These are phyloP conservation scores for Jatropha multifida DNA, from an alignment of 441 rosid species.

Conservation along the genomic window DNA sequence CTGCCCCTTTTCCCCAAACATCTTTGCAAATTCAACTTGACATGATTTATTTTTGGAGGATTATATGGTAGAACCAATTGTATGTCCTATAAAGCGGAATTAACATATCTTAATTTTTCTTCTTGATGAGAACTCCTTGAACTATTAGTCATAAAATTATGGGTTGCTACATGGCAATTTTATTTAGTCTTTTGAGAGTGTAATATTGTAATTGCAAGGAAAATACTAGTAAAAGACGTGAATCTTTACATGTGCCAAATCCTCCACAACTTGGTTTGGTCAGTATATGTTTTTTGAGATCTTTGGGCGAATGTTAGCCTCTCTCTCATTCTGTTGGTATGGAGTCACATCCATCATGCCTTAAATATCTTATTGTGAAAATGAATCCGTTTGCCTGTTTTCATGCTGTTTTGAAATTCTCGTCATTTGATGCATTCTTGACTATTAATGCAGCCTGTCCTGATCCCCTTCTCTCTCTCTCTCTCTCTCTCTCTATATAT, in stretches of 20 bases:
- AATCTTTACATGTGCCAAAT: neutral
- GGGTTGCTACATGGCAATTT: neutral
- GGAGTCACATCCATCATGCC: neutral
- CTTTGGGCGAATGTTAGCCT: neutral
- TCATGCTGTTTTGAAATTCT: neutral
- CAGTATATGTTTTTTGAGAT: neutral
- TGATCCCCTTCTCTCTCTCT: no score
- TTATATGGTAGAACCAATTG: neutral
- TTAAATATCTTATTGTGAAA: neutral
- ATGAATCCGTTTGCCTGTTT: neutral
- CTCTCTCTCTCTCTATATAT: no score
- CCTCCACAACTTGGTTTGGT: neutral
- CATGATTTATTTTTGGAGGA: slow-evolving; percentile 8
- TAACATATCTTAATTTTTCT: no score
- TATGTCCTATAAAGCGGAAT: neutral
- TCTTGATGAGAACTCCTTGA: neutral
- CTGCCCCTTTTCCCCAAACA: neutral
- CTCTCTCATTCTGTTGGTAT: neutral
- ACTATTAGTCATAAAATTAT: neutral
- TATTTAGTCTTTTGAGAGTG: neutral
- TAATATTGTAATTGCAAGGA: neutral
- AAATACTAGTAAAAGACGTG: neutral
- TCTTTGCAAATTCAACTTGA: neutral
- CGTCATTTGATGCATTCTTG: neutral
- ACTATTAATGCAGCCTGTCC: no score